phyloP scores from a whole-genome alignment of 768 basidiomycete genomes.

The Fistulinella prunicolor region DNA sequence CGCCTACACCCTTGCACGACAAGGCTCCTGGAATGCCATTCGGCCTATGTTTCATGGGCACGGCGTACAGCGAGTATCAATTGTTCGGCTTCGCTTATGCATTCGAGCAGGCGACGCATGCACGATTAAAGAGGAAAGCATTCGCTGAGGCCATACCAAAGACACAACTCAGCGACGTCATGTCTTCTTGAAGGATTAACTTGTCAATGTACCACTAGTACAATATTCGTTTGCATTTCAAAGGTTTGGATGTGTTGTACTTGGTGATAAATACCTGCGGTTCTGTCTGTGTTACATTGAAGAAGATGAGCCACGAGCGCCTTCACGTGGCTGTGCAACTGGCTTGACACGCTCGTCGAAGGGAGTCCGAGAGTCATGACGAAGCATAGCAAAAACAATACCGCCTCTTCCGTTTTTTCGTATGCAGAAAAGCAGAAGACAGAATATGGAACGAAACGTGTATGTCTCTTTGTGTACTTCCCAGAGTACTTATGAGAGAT shows the following conservation, averaged over 20 bases:
- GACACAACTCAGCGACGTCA: slow-evolving; percentile 43
- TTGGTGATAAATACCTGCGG: too few species aligned
- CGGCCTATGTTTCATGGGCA: slow-evolving; percentile 44
- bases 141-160: slow-evolving; percentile 53
- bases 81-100: slow-evolving; percentile 45
- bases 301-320: too few species aligned
- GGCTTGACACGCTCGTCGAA: neutral
- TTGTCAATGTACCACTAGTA: too few species aligned
- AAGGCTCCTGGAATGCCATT: slow-evolving; percentile 40
- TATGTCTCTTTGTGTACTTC: slow-evolving; percentile 30
- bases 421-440: slow-evolving; percentile 83
- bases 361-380: too few species aligned
- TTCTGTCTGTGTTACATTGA: too few species aligned
- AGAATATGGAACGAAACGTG: slow-evolving; percentile 79
- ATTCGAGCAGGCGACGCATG: slow-evolving; percentile 55
- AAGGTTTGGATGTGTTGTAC: too few species aligned
- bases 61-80: slow-evolving; percentile 43
- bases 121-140: slow-evolving; percentile 45
- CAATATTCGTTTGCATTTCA: too few species aligned
- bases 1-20: slow-evolving; percentile 35
- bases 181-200: slow-evolving; percentile 7
- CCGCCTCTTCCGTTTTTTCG: slow-evolving; percentile 85
- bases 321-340: neutral
- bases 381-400: slow-evolving; percentile 89
- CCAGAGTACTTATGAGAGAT: neutral